These are phyloP conservation scores for Domatiomyces globalis DNA, from an alignment of 2,329 filamentous ascomycete species.

Conservation along the genomic window DNA sequence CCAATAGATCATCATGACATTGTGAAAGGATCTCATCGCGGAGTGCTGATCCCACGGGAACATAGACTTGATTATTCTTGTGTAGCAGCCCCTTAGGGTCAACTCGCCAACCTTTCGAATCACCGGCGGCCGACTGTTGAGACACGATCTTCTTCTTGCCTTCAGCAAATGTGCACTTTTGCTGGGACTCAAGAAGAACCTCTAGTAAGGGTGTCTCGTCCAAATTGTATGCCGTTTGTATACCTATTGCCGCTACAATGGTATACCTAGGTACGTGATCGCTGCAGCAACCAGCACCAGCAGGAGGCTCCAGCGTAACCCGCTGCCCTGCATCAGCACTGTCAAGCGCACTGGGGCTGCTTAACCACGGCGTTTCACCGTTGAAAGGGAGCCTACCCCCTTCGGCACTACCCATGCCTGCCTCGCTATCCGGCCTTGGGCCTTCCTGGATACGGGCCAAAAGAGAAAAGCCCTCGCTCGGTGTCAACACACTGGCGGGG, in stretches of 20 bases:
- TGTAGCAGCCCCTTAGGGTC: slow-evolving; percentile 1
- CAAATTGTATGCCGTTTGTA: background rate
- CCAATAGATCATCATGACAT: slow-evolving; percentile 5
- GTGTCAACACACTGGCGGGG: too few species aligned
- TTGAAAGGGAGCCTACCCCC: too few species aligned
- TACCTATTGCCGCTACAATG: background rate
- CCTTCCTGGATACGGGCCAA: too few species aligned
- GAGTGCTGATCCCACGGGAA: background rate
- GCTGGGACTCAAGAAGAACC: too few species aligned
- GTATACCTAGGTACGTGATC: background rate
- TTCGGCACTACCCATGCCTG: too few species aligned
- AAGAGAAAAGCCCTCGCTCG: too few species aligned
- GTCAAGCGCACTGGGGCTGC: too few species aligned
- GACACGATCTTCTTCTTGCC: background rate
- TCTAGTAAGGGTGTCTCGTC: background rate
- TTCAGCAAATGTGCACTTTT: background rate
- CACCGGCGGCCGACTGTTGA: background rate
- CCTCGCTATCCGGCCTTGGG: too few species aligned
- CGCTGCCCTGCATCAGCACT: too few species aligned
- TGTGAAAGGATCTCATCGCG: slow-evolving; percentile 1
- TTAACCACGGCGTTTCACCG: too few species aligned
- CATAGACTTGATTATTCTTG: slow-evolving; percentile 1
- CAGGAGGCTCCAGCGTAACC: too few species aligned
- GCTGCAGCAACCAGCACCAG: background rate
- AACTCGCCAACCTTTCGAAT: background rate